Base-by-base conservation (phyloP, 352 stramenopile species). In the Detonula confervacea region DNA sequence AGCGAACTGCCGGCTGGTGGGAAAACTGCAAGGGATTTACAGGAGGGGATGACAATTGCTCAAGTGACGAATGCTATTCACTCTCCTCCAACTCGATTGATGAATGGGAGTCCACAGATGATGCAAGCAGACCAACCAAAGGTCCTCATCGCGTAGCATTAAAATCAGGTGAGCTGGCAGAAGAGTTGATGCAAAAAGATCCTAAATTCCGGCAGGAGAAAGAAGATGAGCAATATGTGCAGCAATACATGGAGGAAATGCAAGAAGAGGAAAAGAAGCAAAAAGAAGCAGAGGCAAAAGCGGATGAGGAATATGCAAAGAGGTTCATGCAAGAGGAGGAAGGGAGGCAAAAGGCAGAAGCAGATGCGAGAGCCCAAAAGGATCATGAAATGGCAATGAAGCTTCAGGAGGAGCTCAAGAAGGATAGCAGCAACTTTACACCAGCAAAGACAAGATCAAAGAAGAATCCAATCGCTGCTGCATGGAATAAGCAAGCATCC, bases 61-160 rank as follows among this genome's bases (percentile, higher is more conserved):
- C 65, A 52, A 82, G 73, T 65, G 65, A 82, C 37, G 67, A 69
- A 12, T 82, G 73, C 16, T 82, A 82, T 42, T 73, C 73, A 12
- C 69, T 72, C 24, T 77, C 73, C 16, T 76, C 65, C n/a, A 65
- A 72, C 24, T 70, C 68, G 33, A 27, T 44, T 22, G 35, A 55
- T 18, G 68, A 70, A 9, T 49, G 16, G 11, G 27, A 46, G 30
- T 35, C 8, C 16, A 7, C 56, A 3, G 39, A 57, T 22, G 59
- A 62, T 44, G 12, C 14, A 44, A 29, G 5, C 7, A n/a, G n/a
- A n/a, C 51, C 27, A 60, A 27, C 27, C 29, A 64, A 55, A 33
- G 42, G 52, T n/a, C 49, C 69, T 11, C 30, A 56, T 30, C 30
- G 56, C 18, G 20, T 59, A 22, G 35, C 39, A 46, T 24, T 59